Evolutionary conservation across 768 basidiomycete genomes (phyloP).

Genomic region (Xerocomus potaroensis): DNA sequence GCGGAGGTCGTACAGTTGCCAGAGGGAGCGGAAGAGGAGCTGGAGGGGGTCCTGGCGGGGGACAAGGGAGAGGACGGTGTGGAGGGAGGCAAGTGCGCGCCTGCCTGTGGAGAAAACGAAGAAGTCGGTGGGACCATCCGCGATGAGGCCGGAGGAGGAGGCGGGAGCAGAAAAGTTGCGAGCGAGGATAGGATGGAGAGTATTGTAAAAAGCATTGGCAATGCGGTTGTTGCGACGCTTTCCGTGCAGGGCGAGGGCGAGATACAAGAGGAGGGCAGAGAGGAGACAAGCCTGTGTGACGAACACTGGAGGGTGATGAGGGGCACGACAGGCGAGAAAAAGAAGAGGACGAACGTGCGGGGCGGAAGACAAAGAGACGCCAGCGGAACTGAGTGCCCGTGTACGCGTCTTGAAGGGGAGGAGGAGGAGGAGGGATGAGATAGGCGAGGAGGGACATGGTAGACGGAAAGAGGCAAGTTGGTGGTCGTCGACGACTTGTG

Average conservation of each 20-base stretch:
- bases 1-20: conserved; percentile 71
- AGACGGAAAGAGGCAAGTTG: background rate
- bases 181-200: conserved; percentile 53
- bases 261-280: conserved; percentile 49
- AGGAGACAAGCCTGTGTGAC: conserved; percentile 59
- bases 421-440: conserved; percentile 9
- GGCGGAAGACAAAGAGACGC: conserved; percentile 76
- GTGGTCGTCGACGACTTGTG: conserved; percentile 6
- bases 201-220: conserved; percentile 63
- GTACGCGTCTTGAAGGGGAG: conserved; percentile 46
- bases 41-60: conserved; percentile 85
- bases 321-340: background rate
- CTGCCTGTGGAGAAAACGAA: conserved; percentile 88
- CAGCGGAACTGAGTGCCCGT: conserved; percentile 71
- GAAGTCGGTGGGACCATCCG: conserved; percentile 75
- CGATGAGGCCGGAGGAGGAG: conserved; percentile 45
- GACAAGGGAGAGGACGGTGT: conserved; percentile 70
- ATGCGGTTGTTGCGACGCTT: conserved; percentile 52
- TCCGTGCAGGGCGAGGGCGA: conserved; percentile 56
- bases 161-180: conserved; percentile 73
- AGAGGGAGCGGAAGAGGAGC: conserved; percentile 52
- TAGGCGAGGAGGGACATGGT: conserved; percentile 19
- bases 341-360: conserved; percentile 50
- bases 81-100: conserved; percentile 69
- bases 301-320: conserved; percentile 44